A percentile compares a stretch with the other conserved stretches of the same genome.
These are phyloP conservation scores for Xylariaceae sp. DNA, from an alignment of 2,329 filamentous ascomycete genomes.

Conservation along the genomic window DNA sequence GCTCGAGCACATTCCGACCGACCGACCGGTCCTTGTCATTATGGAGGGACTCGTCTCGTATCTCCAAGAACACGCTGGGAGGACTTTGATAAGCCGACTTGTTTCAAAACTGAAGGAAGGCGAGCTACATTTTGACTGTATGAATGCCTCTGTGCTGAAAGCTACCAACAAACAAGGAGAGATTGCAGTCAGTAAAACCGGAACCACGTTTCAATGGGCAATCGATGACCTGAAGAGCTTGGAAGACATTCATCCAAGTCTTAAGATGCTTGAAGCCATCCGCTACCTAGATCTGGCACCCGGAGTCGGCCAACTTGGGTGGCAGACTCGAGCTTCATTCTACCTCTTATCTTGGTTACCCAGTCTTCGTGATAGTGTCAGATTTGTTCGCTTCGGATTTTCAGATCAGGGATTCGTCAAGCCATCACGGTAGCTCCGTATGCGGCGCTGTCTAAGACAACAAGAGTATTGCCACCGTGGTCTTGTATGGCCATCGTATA, in stretches of 20 bases:
- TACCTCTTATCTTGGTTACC: constrained; percentile 15
- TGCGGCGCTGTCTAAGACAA: no score
- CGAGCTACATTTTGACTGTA: constrained; percentile 29
- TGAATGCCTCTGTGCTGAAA: constrained; percentile 15
- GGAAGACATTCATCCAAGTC: constrained; percentile 20
- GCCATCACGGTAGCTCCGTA: no score
- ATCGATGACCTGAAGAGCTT: constrained; percentile 23
- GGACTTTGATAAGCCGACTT: constrained; percentile 24
- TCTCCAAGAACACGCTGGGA: constrained; percentile 23
- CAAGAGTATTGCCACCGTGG: no score
- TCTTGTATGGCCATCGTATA: no score
- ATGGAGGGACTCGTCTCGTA: constrained; percentile 35
- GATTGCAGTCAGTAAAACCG: constrained; percentile 16
- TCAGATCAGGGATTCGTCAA: no score
- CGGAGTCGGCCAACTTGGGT: constrained; percentile 9
- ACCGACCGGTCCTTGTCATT: constrained; percentile 32
- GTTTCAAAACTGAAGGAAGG: constrained; percentile 26
- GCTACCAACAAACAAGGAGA: constrained; percentile 12
- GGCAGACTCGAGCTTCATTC: constrained; percentile 3
- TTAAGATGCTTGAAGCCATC: constrained; percentile 20
- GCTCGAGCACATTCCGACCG: constrained; percentile 30
- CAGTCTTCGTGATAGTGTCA: background rate
- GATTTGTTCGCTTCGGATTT: background rate
- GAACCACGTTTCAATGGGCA: constrained; percentile 25
- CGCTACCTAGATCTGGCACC: constrained; percentile 9